A percentile compares a stretch with the other conserved stretches of the same genome.
Conservation (phyloP, 345 rosid genomes). For the Mangifera indica region DNA sequence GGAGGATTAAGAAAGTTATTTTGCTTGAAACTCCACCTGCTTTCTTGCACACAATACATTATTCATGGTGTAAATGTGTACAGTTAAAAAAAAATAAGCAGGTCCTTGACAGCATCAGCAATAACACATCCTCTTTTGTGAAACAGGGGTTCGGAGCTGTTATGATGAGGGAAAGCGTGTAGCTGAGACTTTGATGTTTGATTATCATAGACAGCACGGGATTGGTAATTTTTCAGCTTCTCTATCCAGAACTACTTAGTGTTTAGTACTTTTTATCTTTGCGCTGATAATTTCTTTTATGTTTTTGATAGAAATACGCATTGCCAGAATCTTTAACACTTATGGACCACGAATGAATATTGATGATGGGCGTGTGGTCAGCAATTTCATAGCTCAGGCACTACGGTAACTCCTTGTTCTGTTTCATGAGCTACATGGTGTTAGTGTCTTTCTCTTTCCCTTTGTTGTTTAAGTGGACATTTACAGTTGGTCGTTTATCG, state of each 20-base stretch:
- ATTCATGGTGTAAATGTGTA: neutral
- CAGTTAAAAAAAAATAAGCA: neutral
- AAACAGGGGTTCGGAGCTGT: slow-evolving; percentile 86
- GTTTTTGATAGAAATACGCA: slow-evolving; percentile 67
- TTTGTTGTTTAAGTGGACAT: neutral
- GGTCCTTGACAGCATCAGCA: neutral
- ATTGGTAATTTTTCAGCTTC: slow-evolving; percentile 48
- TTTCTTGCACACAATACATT: neutral
- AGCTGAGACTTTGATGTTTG: slow-evolving; percentile 96
- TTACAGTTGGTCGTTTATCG: too few relatives aligned
- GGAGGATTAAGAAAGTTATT: neutral
- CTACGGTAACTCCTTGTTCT: slow-evolving; percentile 52
- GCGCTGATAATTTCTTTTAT: slow-evolving; percentile 14
- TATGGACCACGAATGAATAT: slow-evolving; percentile 98
- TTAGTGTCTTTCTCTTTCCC: neutral
- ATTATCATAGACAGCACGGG: slow-evolving; percentile 96
- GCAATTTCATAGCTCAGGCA: slow-evolving; percentile 99
- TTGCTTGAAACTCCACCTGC: neutral
- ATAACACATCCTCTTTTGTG: slow-evolving; percentile 11
- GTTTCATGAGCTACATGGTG: neutral
- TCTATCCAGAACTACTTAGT: slow-evolving; percentile 2
- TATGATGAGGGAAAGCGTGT: slow-evolving; percentile 98
- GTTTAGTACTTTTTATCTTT: neutral
- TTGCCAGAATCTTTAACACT: slow-evolving; percentile 97
- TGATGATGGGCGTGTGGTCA: slow-evolving; percentile 99